These are phyloP conservation scores for Phytophthora multivora DNA, from an alignment of 352 stramenopile genomes.

Conservation along the genomic window DNA sequence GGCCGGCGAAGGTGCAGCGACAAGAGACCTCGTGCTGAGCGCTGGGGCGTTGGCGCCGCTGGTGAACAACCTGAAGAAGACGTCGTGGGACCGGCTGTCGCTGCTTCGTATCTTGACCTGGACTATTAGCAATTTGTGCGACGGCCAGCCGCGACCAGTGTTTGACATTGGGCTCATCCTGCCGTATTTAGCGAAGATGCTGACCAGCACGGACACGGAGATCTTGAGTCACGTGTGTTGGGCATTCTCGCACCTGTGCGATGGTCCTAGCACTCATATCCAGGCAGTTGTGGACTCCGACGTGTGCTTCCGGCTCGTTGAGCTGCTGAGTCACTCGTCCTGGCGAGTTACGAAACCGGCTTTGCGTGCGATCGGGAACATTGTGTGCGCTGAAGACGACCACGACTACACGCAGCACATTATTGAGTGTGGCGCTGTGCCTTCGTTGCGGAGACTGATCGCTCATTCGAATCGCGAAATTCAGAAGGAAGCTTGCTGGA, in stretches of 20 bases:
- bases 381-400: constrained; percentile 97
- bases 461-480: constrained; percentile 97
- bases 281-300: constrained; percentile 93
- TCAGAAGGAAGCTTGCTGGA: constrained; percentile 97
- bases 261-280: constrained; percentile 96
- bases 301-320: constrained; percentile 91
- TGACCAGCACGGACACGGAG: constrained; percentile 94
- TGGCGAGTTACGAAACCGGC: constrained; percentile 97
- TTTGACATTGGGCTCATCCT: constrained; percentile 92
- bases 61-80: constrained; percentile 91
- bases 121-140: constrained; percentile 93
- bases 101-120: constrained; percentile 92
- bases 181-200: constrained; percentile 88
- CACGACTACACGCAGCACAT: constrained; percentile 94
- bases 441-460: constrained; percentile 93
- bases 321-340: constrained; percentile 92
- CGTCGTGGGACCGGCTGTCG: constrained; percentile 78
- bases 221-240: constrained; percentile 96
- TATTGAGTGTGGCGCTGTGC: constrained; percentile 96
- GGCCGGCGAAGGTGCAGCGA: constrained; percentile 88
- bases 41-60: constrained; percentile 85
- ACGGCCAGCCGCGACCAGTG: constrained; percentile 88
- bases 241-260: constrained; percentile 97
- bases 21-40: constrained; percentile 87
- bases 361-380: constrained; percentile 98